Conservation (phyloP, 768 basidiomycete species). For the Lentinula edodes region DNA sequence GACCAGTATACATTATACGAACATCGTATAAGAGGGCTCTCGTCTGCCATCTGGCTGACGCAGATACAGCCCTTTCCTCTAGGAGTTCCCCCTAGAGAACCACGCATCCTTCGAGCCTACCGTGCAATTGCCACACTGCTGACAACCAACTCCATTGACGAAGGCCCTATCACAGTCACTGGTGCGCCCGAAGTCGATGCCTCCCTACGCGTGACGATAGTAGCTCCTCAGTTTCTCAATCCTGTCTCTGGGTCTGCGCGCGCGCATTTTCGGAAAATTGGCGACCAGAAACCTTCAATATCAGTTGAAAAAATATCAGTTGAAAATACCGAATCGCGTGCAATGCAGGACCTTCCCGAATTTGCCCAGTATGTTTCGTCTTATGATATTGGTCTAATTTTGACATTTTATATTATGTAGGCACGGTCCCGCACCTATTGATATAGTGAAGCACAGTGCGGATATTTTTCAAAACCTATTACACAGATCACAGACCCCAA, state of each 20-base stretch:
- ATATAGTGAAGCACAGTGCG: not conserved
- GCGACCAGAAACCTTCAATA: not conserved
- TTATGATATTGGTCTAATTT: not conserved
- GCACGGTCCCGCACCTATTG: not conserved
- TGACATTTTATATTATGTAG: not conserved
- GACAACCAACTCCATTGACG: not conserved
- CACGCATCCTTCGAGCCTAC: not conserved
- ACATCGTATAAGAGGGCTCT: constrained; percentile 6
- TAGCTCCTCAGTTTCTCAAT: not conserved
- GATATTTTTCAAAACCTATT: not conserved
- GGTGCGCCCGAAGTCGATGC: not conserved
- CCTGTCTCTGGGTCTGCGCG: not conserved
- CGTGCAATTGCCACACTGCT: constrained; percentile 3
- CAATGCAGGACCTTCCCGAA: not conserved
- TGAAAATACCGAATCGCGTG: not conserved
- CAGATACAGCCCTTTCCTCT: not conserved
- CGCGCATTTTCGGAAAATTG: not conserved
- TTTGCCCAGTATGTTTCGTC: not conserved
- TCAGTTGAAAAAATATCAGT: not conserved
- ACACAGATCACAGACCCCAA: not conserved
- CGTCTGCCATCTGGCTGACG: constrained; percentile 1
- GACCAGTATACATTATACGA: not conserved
- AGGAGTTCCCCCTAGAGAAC: not conserved
- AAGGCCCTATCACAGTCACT: not conserved
- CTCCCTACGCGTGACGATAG: not conserved